phyloP scores from a whole-genome alignment of 2,329 filamentous ascomycete genomes.

The Microsporum canis region DNA sequence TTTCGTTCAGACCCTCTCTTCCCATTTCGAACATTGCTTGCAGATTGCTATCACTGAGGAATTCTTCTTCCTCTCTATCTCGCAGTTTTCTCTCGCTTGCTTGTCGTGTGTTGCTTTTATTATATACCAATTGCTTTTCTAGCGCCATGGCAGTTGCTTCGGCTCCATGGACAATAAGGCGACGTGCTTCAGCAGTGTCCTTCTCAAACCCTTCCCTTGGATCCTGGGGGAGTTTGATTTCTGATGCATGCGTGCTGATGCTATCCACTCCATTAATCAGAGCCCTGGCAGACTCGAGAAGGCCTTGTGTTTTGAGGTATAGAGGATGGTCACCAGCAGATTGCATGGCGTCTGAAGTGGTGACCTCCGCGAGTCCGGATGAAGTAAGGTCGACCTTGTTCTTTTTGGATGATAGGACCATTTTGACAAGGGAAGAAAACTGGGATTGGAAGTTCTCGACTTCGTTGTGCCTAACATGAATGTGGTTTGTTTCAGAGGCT shows the following conservation, averaged over 20 bases:
- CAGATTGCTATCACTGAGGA: constrained; percentile 13
- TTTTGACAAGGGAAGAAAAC: constrained; percentile 8
- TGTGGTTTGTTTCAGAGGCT: background rate
- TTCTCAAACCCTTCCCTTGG: constrained; percentile 9
- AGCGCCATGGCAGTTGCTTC: constrained; percentile 13
- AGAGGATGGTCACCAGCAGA: constrained; percentile 7
- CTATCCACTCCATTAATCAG: constrained; percentile 11
- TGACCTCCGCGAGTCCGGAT: background rate
- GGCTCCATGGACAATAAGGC: constrained; percentile 12
- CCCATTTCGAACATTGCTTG: constrained; percentile 17
- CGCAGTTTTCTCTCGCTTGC: background rate
- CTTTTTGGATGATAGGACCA: constrained; percentile 5
- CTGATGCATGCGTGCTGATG: constrained; percentile 6
- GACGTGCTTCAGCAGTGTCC: constrained; percentile 13
- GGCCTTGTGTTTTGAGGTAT: constrained; percentile 6
- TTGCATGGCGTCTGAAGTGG: background rate
- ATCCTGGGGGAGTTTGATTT: constrained; percentile 8
- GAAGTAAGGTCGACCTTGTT: background rate
- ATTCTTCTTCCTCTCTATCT: background rate
- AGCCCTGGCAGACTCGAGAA: constrained; percentile 8
- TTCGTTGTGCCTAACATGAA: constrained; percentile 9
- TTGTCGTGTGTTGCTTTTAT: background rate
- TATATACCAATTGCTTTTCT: constrained; percentile 10
- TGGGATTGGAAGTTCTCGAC: constrained; percentile 10
- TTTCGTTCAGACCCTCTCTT: background rate